Percentiles rank a stretch among this genome's conserved stretches.
phyloP scores from a whole-genome alignment of 306 rosid genomes.

The Rubus parviflorus region DNA sequence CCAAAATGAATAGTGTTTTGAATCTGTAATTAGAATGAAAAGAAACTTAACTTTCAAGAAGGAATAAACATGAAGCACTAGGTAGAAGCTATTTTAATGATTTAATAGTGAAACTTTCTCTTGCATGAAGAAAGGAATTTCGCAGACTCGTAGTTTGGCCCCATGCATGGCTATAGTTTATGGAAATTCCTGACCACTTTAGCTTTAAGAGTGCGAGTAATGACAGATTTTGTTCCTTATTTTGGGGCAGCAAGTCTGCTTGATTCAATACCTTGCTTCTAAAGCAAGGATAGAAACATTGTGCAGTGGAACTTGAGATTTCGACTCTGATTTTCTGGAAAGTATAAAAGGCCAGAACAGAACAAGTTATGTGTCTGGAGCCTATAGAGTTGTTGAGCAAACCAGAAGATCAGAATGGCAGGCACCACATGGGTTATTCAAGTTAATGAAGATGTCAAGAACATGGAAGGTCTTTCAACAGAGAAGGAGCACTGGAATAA shows the following conservation, averaged over 20 bases:
- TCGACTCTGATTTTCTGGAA: background rate
- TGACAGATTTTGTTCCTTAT: background rate
- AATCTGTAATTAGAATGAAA: background rate
- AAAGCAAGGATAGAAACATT: background rate
- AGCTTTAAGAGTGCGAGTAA: background rate
- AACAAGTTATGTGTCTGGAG: background rate
- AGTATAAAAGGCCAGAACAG: background rate
- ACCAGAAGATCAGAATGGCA: background rate
- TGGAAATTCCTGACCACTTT: background rate
- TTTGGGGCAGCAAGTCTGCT: background rate
- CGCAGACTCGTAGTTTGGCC: background rate
- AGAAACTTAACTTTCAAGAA: background rate
- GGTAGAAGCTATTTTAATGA: background rate
- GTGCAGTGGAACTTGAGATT: background rate
- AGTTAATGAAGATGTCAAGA: slow-evolving; percentile 16
- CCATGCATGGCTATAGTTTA: background rate
- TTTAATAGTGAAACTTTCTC: background rate
- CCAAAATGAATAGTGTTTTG: background rate
- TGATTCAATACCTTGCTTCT: background rate
- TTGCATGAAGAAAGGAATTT: background rate
- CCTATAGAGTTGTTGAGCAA: background rate
- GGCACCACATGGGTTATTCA: background rate
- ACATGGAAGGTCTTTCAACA: slow-evolving; percentile 22
- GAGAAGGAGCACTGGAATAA: slow-evolving; percentile 39
- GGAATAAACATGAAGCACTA: background rate